Conservation (phyloP, 495 filamentous ascomycete species). For the Evernia prunastri region DNA sequence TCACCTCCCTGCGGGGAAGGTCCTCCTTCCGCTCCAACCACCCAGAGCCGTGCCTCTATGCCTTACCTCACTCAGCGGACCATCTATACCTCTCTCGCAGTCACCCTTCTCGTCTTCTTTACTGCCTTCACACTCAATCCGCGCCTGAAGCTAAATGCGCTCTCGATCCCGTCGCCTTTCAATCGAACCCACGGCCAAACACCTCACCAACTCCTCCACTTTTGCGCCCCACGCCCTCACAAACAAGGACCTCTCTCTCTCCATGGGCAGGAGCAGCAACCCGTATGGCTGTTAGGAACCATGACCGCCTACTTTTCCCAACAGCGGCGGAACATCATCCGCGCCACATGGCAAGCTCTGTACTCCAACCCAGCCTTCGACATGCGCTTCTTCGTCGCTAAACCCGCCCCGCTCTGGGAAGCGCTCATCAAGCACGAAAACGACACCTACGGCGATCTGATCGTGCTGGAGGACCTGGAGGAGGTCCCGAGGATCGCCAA, state of each 20-base stretch:
- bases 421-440: constrained; percentile 18
- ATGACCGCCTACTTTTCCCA: constrained; percentile 5
- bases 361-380: constrained; percentile 6
- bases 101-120: neutral
- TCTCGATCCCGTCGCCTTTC: neutral
- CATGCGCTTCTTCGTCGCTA: constrained; percentile 10
- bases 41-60: neutral
- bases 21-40: no score
- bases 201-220: neutral
- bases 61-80: neutral
- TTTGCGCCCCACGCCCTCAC: neutral
- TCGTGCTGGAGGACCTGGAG: constrained; percentile 4
- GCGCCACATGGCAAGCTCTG: constrained; percentile 16
- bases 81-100: neutral
- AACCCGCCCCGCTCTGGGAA: constrained; percentile 1
- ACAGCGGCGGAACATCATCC: constrained; percentile 17
- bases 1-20: no score
- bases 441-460: constrained; percentile 17
- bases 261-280: neutral
- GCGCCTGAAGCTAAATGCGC: neutral
- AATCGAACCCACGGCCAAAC: neutral
- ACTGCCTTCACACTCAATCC: neutral
- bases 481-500: constrained; percentile 9
- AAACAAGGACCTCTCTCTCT: neutral
- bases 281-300: constrained; percentile 16